phyloP scores from a whole-genome alignment of 352 stramenopile genomes.

The Pythium rhizo-oryzae region DNA sequence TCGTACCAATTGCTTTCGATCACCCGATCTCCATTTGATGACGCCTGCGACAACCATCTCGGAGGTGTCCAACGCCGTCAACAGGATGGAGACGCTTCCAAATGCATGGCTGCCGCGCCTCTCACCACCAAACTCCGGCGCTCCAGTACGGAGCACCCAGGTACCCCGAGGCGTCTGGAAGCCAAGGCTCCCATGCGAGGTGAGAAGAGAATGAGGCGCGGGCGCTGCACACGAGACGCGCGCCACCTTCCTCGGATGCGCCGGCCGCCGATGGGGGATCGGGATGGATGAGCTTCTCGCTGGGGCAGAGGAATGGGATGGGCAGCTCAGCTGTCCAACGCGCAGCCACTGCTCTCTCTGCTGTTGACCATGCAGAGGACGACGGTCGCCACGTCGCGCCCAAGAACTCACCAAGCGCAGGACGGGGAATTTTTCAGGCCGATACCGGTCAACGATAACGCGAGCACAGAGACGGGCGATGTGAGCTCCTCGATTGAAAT shows the following conservation, averaged over 20 bases:
- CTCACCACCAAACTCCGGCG: neutral
- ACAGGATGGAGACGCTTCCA: conserved; percentile 4
- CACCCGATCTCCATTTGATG: too few relatives aligned
- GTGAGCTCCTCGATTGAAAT: neutral
- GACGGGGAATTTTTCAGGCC: neutral
- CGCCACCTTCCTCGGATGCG: too few relatives aligned
- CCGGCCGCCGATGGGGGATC: too few relatives aligned
- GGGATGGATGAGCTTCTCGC: too few relatives aligned
- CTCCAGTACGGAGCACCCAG: too few relatives aligned
- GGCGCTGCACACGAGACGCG: neutral
- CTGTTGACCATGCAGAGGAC: neutral
- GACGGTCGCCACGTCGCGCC: neutral
- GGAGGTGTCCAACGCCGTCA: neutral
- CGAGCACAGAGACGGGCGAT: neutral
- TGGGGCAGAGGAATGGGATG: too few relatives aligned
- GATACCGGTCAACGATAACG: neutral
- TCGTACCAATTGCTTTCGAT: too few relatives aligned
- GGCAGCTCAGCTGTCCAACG: neutral
- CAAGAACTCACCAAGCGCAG: neutral
- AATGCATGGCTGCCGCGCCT: neutral
- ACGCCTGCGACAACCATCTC: neutral
- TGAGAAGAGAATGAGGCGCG: neutral
- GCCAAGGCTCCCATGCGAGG: neutral
- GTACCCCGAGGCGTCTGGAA: too few relatives aligned
- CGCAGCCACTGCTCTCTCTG: neutral